Conservation (phyloP, 75 land plant species). For the Picea glauca region DNA sequence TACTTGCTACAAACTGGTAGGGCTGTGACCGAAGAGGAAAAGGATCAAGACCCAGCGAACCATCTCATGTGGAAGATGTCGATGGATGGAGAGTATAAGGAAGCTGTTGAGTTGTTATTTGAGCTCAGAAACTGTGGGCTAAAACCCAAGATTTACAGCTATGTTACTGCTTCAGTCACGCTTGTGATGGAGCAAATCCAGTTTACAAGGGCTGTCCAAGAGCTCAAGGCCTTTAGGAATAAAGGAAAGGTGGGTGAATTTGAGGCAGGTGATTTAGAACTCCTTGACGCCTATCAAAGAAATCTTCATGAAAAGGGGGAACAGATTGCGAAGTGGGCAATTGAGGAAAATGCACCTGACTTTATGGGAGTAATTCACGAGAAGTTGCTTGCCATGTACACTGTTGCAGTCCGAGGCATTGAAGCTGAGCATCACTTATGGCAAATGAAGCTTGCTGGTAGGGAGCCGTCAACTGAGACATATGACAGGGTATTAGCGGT, state of each 20-base stretch:
- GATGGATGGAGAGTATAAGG: constrained; percentile 60
- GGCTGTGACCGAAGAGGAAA: constrained; percentile 18
- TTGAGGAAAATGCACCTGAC: constrained; percentile 46
- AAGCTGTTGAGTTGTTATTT: constrained; percentile 54
- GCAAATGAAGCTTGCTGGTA: constrained; percentile 77
- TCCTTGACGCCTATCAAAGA: constrained; percentile 57
- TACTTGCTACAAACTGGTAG: constrained; percentile 45
- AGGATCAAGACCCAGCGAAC: constrained; percentile 52
- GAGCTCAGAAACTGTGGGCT: constrained; percentile 57
- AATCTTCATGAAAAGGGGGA: constrained; percentile 51
- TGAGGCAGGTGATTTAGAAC: constrained; percentile 31
- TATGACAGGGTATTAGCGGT: constrained; percentile 81
- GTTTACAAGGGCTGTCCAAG: constrained; percentile 61
- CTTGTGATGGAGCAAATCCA: constrained; percentile 76
- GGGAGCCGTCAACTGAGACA: constrained; percentile 47
- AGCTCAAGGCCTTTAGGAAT: constrained; percentile 42
- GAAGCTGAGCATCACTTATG: constrained; percentile 83
- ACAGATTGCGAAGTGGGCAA: constrained; percentile 68
- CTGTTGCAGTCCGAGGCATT: constrained; percentile 69
- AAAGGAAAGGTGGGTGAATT: constrained; percentile 50
- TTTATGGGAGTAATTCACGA: constrained; percentile 55
- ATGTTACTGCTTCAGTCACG: constrained; percentile 76
- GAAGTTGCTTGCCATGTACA: constrained; percentile 77
- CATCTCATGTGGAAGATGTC: constrained; percentile 89
- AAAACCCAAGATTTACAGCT: constrained; percentile 61